Evolutionary conservation across 2,329 filamentous ascomycete genomes (phyloP).

Genomic region (Acrodontium crateriforme): DNA sequence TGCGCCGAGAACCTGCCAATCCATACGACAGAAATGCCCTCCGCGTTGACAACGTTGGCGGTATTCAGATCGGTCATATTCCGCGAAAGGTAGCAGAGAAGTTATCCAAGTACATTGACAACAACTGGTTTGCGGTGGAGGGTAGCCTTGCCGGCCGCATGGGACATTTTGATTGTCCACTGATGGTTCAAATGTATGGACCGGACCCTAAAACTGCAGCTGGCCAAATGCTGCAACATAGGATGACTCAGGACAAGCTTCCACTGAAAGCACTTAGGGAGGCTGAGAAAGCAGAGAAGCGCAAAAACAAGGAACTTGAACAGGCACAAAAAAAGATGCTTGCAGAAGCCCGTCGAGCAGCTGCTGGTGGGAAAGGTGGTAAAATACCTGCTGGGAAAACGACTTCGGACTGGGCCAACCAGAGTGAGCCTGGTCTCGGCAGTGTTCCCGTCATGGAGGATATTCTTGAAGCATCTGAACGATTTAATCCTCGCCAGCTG

Average conservation of each 20-base stretch:
- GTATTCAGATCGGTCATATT: constrained; percentile 65
- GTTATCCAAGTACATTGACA: constrained; percentile 57
- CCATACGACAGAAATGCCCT: constrained; percentile 58
- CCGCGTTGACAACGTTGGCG: constrained; percentile 61
- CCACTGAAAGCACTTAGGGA: constrained; percentile 35
- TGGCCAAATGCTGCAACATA: constrained; percentile 41
- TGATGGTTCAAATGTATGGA: constrained; percentile 57
- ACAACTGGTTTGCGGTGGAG: constrained; percentile 48
- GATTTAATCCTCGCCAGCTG: constrained; percentile 52
- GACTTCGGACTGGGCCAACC: constrained; percentile 7
- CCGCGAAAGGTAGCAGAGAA: constrained; percentile 54
- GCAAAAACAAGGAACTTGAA: constrained; percentile 15
- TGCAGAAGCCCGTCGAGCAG: constrained; percentile 14
- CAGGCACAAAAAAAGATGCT: constrained; percentile 9
- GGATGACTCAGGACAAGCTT: constrained; percentile 52
- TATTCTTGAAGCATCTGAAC: constrained; percentile 51
- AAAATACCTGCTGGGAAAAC: constrained; percentile 3
- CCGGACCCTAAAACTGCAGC: constrained; percentile 24
- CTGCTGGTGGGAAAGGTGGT: constrained; percentile 8
- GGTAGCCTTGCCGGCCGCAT: constrained; percentile 55
- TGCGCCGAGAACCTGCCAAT: constrained; percentile 54
- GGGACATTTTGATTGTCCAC: constrained; percentile 55
- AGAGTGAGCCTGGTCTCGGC: constrained; percentile 5
- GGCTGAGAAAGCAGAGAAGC: constrained; percentile 23
- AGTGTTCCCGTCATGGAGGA: constrained; percentile 41